These are phyloP conservation scores for Sarocladium brachiariae DNA, from an alignment of 2,329 filamentous ascomycete species.

Conservation along the genomic window DNA sequence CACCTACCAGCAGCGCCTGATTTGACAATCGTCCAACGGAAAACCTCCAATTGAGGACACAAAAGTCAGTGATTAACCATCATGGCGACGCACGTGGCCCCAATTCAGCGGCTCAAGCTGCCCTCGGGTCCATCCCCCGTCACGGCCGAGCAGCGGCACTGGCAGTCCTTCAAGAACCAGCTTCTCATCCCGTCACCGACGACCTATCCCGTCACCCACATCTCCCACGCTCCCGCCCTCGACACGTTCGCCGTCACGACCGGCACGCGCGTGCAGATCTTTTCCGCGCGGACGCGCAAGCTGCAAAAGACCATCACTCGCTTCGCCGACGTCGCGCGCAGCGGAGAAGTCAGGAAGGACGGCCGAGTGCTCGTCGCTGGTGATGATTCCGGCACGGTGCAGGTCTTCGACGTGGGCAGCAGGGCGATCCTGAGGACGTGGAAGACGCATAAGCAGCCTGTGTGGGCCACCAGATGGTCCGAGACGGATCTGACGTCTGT, in stretches of 20 bases:
- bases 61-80: slow-evolving; percentile 13
- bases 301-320: slow-evolving; percentile 89
- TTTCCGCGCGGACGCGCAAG: slow-evolving; percentile 86
- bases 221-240: slow-evolving; percentile 57
- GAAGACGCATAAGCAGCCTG: slow-evolving; percentile 88
- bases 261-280: slow-evolving; percentile 86
- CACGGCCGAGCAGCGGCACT: slow-evolving; percentile 92
- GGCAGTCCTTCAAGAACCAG: slow-evolving; percentile 90
- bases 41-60: slow-evolving; percentile 11
- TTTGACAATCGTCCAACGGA: slow-evolving; percentile 9
- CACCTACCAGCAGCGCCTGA: no score
- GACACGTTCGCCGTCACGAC: slow-evolving; percentile 91
- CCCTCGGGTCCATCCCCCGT: slow-evolving; percentile 74
- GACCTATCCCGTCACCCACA: slow-evolving; percentile 82
- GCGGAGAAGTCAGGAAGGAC: slow-evolving; percentile 81
- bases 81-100: slow-evolving; percentile 84
- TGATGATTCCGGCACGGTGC: slow-evolving; percentile 85
- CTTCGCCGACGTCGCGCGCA: slow-evolving; percentile 86
- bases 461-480: slow-evolving; percentile 90
- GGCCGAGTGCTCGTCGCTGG: slow-evolving; percentile 85
- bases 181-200: slow-evolving; percentile 86
- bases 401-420: slow-evolving; percentile 87
- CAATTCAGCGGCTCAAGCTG: slow-evolving; percentile 74
- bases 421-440: slow-evolving; percentile 92
- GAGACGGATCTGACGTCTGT: slow-evolving; percentile 78